These are phyloP conservation scores for Leptographium radiaticola DNA, from an alignment of 2,329 filamentous ascomycete species.

Conservation along the genomic window DNA sequence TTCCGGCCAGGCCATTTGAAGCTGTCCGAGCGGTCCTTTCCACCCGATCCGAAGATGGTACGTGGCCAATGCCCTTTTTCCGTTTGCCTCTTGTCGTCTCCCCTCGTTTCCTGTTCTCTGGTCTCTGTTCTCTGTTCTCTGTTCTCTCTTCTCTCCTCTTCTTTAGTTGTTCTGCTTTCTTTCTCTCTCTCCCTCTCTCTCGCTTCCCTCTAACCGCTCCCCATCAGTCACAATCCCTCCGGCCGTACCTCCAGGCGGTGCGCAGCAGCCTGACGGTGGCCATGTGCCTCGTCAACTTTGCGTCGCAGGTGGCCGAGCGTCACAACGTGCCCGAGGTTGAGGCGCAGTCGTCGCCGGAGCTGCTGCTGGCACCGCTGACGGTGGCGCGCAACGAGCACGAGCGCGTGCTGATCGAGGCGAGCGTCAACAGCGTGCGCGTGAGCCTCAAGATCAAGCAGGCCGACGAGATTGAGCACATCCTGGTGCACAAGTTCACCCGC, in stretches of 20 bases:
- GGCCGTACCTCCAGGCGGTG: constrained; percentile 92
- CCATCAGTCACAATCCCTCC: constrained; percentile 78
- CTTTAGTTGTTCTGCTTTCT: background rate
- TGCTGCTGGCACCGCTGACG: constrained; percentile 80
- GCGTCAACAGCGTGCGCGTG: constrained; percentile 91
- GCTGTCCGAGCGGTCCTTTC: background rate
- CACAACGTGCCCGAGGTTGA: constrained; percentile 98
- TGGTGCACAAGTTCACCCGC: constrained; percentile 96
- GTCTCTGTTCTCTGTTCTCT: no score
- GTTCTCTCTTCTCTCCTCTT: background rate
- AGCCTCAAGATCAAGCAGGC: constrained; percentile 99
- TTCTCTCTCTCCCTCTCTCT: background rate
- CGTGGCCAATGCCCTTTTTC: no score
- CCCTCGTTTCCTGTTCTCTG: no score
- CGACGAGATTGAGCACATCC: constrained; percentile 94
- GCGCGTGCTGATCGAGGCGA: constrained; percentile 88
- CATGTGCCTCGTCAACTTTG: constrained; percentile 90
- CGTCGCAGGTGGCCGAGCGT: constrained; percentile 87
- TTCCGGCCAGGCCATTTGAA: background rate
- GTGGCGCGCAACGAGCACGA: constrained; percentile 95
- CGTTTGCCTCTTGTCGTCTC: no score
- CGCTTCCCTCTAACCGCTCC: background rate
- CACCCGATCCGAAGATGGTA: background rate
- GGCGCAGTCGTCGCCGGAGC: constrained; percentile 82
- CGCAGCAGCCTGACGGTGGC: constrained; percentile 88